These are phyloP conservation scores for Myxozyma geophila DNA, from an alignment of 805 yeast species.

Conservation along the genomic window DNA sequence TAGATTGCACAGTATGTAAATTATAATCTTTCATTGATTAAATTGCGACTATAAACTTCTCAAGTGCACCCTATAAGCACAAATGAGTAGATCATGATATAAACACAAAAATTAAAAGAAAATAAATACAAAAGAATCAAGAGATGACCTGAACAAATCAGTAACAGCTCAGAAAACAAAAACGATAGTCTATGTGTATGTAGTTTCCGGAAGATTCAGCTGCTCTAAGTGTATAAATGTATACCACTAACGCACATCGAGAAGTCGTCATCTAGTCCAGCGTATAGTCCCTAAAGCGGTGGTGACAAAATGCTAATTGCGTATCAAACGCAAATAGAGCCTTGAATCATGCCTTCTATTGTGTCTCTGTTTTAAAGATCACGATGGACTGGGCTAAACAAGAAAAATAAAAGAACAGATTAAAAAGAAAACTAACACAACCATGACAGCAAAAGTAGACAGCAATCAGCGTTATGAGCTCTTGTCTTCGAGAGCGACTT, in stretches of 20 bases:
- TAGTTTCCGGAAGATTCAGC: no score
- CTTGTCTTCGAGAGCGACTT: slow-evolving; percentile 31
- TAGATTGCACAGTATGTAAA: background rate
- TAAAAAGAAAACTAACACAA: background rate
- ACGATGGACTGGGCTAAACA: background rate
- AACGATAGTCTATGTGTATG: background rate
- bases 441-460: background rate
- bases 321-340: slow-evolving; percentile 8
- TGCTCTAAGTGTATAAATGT: background rate
- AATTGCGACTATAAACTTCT: background rate
- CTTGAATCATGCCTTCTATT: background rate
- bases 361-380: no score
- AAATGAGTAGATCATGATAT: background rate
- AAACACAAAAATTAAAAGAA: background rate
- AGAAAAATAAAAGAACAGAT: background rate
- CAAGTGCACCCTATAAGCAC: background rate
- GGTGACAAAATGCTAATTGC: background rate
- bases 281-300: no score
- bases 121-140: background rate
- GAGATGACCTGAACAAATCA: background rate
- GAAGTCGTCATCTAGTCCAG: no score
- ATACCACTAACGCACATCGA: background rate
- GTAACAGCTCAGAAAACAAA: background rate
- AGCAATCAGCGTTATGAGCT: slow-evolving; percentile 1
- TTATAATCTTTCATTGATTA: background rate